Base-by-base conservation (phyloP, 306 rosid genomes). In the Lathyrus tuberosus region DNA sequence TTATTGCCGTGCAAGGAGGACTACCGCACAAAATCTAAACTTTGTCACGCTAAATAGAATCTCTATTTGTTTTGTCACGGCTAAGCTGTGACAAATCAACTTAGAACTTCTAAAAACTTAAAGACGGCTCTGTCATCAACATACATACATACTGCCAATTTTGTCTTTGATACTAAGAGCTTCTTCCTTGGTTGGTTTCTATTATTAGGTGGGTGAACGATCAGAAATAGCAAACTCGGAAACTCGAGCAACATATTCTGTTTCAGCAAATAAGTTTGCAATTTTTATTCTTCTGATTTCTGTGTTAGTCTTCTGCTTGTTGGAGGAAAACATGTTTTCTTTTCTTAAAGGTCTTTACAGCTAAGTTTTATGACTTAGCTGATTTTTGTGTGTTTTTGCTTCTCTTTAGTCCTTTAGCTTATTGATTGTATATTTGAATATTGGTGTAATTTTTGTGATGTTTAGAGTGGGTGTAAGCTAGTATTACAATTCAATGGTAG, bases 121-220 rank as follows among this genome's bases (percentile, higher is more conserved):
- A 26, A 3, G 30, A 26, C 4, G 30, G 4, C 30, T 26, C 30
- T 26, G 30, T 26, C 30, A 26, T 26, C 30, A 26, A 26, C 30
- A 26, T 26, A 26, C 28, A 24, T 24, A 24, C 40, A 35, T 35
- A 35, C 40, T 6, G 40, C 8, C 8, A 35, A 35, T 35, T 35
- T 35, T 75, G 26, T 8, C 57, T 70, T 48, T 13, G 71, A 59
- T 59, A 14, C 64, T 77, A 43, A 80, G 22, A 53, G 10, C n/a
- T 61, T 44, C 17, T 59, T 12, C 16, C 13, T 48, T 37, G 40
- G 44, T 69, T 40, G 38, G 64, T 73, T 79, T 65, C 65, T 62
- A 11, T 72, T 60, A 70, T 57, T 85, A 86, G 95, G 87, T 70
- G 75, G 86, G 67, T 88, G 88, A 87, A 65, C 62, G 38, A 70